Evolutionary conservation across 139 green algal species (phyloP), one percentile per base, ranked within the genome.

Genomic region (Volvox reticuliferus): DNA sequence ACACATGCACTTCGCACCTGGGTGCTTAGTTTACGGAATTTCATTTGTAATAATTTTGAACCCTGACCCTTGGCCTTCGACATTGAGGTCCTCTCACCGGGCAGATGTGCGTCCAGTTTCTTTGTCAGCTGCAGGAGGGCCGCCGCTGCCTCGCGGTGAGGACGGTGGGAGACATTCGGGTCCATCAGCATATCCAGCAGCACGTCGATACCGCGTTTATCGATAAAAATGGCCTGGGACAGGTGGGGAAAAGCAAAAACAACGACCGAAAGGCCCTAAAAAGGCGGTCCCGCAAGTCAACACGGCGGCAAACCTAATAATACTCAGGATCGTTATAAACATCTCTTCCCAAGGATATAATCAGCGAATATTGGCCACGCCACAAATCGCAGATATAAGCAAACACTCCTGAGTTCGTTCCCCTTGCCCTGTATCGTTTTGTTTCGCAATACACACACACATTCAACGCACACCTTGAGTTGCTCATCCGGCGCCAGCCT

Each of bases 151-250:
- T 98, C 96, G n/a, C 73, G 79, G 88, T 96, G 94, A 75, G 87
- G 85, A 30, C 55, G 88, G 30, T 79, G 83, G 17, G n/a, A 62
- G 12, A 89, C 36, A 26, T 44, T 80, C 18, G 89, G 82, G 80
- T 97, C 94, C 26, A 91, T 95, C 37, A 99, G 82, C 92, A 99
- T 95, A 82, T 97, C 94, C 78, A 99, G 90, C 89, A 99, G 94
- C 37, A 99, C 93, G 28, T 99, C 95, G 84, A 99, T 91, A 33
- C 96, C 98, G 20, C 93, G 88, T 26, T 90, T 88, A 69, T 88
- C 69, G 67, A 92, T 68, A 73, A 88, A 90, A 55, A 88, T 82
- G 71, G 82, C 50, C 85, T 89, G 85, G 35, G 78, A 18, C 36
- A 83, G 5, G 61, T 20, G 55, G 44, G 17, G 32, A 79, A 32